Evolutionary conservation across 2,329 filamentous ascomycete species (phyloP).

Genomic region (Aspergillus alliaceus): DNA sequence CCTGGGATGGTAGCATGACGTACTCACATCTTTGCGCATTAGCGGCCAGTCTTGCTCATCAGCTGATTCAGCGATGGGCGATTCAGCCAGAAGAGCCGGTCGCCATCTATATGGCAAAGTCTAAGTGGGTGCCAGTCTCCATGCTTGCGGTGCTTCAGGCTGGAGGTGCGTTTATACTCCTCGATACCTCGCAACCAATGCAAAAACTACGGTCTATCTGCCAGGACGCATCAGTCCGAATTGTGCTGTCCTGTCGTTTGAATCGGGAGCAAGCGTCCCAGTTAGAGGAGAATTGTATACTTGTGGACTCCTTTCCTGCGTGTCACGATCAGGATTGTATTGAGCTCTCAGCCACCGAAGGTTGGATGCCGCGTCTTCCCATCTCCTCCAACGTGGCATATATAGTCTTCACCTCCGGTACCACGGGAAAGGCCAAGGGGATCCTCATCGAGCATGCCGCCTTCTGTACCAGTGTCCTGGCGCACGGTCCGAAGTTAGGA

Average conservation of each 20-base stretch:
- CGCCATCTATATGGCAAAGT: conserved; percentile 11
- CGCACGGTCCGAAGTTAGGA: conserved; percentile 42
- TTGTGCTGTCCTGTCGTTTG: conserved; percentile 10
- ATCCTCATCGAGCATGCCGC: conserved; percentile 59
- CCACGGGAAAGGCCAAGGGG: conserved; percentile 54
- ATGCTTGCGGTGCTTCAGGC: conserved; percentile 12
- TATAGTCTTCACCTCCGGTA: conserved; percentile 55
- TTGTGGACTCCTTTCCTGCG: too few relatives aligned
- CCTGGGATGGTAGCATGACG: not conserved
- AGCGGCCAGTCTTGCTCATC: not conserved
- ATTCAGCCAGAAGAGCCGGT: conserved; percentile 12
- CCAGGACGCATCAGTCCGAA: conserved; percentile 14
- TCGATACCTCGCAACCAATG: conserved; percentile 9
- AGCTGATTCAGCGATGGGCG: conserved; percentile 5
- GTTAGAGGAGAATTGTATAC: too few relatives aligned
- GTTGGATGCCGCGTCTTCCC: not conserved
- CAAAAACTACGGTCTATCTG: too few relatives aligned
- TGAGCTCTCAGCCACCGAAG: not conserved
- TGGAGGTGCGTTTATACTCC: conserved; percentile 11
- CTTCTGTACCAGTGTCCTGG: conserved; percentile 50
- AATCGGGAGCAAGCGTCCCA: too few relatives aligned
- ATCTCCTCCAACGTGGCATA: conserved; percentile 33
- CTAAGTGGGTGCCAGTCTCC: conserved; percentile 7
- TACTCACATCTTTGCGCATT: not conserved
- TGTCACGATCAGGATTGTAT: too few relatives aligned